phyloP scores from a whole-genome alignment of 148 eudicot genomes.

The Pharnaceum exiguum region DNA sequence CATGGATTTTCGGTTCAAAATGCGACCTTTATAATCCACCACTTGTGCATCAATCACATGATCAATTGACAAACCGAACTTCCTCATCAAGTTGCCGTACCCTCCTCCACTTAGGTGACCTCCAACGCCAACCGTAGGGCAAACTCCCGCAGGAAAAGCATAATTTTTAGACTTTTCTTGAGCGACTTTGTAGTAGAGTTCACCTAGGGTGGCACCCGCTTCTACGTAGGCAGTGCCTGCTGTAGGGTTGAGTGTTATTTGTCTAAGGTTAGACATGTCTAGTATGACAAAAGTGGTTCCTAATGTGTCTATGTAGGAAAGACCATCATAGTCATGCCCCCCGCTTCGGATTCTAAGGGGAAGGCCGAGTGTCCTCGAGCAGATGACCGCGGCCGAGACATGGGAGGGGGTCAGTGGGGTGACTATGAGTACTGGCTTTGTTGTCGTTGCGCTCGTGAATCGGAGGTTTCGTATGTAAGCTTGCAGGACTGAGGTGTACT shows the following conservation, averaged over 20 bases:
- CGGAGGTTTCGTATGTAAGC: conserved; percentile 12
- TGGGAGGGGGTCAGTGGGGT: conserved; percentile 9
- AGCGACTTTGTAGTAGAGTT: conserved; percentile 15
- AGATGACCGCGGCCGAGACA: conserved; percentile 13
- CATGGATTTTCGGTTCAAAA: conserved; percentile 32
- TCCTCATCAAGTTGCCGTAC: conserved; percentile 25
- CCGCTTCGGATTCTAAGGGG: conserved; percentile 21
- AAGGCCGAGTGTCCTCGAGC: conserved; percentile 11
- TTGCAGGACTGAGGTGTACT: conserved; percentile 2
- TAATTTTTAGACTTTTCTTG: conserved; percentile 2
- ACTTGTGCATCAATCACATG: conserved; percentile 28
- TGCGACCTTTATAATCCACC: conserved; percentile 21
- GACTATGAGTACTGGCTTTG: conserved; percentile 4
- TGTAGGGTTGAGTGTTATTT: conserved; percentile 1
- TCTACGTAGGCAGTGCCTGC: conserved; percentile 18
- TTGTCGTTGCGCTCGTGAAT: conserved; percentile 1
- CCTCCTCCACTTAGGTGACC: conserved; percentile 38
- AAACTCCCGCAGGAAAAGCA: conserved; percentile 27
- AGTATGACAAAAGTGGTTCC: conserved; percentile 10
- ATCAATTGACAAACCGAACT: conserved; percentile 31
- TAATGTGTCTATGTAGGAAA: conserved; percentile 13
- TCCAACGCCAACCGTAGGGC: conserved; percentile 34
- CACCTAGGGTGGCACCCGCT: conserved; percentile 20
- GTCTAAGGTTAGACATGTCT: conserved; percentile 12
- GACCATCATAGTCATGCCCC: conserved; percentile 22